Evolutionary conservation across 2,329 filamentous ascomycete species (phyloP), one percentile per base, ranked within the genome.

Genomic region (Fusarium incarnatum): DNA sequence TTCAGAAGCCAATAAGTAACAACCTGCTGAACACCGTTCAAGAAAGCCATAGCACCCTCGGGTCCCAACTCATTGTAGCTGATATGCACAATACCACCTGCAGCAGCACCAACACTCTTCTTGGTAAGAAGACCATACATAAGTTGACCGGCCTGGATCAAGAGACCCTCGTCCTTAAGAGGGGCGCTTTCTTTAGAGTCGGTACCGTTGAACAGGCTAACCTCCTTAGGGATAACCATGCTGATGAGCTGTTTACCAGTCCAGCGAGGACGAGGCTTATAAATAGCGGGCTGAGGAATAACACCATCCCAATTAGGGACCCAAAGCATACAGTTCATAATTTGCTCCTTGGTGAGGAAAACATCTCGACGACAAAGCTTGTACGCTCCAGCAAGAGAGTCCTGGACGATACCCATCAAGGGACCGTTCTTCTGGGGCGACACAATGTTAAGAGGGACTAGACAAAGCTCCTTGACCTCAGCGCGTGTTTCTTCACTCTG

Each of bases 401-500:
- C 96, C 80, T 99, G 96, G 23, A 99, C 96, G 73, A 99, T 98
- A 89, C 97, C 97, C 97, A 99, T 99, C 60, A 99, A 87, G 48
- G 96, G 97, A 60, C 93, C 92, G 81, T 99, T 99, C 78, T 94
- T 91, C 81, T 99, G 96, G 7, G 96, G 96, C 3, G 97, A 99
- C 12, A 99, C 97, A 76, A 99, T 98, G 81, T 99, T 98, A 75
- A 96, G 88, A 1, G 96, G 96, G n/a, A 99, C 96, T 87, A 98
- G 92, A 80, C 95, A 98, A 16, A 99, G 88, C 79, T 98, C 92
- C 80, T 90, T 93, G 74, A 99, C 89, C 81, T 99, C 96, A 47
- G 97, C 94, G 65, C 96, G 92, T 34, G 97, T 97, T 81, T 99
- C 97, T 78, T 99, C 94, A 40, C 93, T 96, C 78, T 99, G 96